A percentile compares a stretch with the other conserved stretches of the same genome.
Evolutionary conservation across 2,329 filamentous ascomycete genomes (phyloP).

Genomic region (Pyricularia sp.): DNA sequence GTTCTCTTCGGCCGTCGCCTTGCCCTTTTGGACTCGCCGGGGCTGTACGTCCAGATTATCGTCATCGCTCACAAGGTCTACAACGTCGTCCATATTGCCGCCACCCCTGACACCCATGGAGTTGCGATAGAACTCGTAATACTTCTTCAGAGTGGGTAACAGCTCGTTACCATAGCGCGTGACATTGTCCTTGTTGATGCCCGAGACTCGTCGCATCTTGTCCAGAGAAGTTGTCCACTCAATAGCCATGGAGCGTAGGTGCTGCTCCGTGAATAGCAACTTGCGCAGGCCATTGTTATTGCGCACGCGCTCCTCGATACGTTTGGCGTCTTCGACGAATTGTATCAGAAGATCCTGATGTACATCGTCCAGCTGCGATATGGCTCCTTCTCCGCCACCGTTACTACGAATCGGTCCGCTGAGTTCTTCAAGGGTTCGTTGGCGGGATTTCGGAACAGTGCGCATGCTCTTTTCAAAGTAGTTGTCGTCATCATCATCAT

Average conservation of each 20-base stretch:
- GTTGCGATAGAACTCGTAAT: conserved; percentile 35
- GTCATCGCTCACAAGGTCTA: conserved; percentile 45
- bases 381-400: conserved; percentile 34
- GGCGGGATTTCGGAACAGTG: conserved; percentile 19
- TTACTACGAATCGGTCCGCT: conserved; percentile 52
- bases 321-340: conserved; percentile 56
- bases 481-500: conserved; percentile 25
- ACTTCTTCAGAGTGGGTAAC: conserved; percentile 44
- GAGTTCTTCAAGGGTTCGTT: conserved; percentile 27
- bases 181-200: conserved; percentile 55
- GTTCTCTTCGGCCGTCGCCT: conserved; percentile 34
- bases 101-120: conserved; percentile 31
- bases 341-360: conserved; percentile 54
- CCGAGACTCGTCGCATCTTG: conserved; percentile 53
- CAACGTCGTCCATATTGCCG: conserved; percentile 32
- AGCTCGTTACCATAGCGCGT: conserved; percentile 51
- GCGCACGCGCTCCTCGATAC: conserved; percentile 50
- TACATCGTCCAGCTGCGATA: conserved; percentile 36
- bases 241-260: conserved; percentile 66
- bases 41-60: conserved; percentile 21
- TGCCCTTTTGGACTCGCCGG: conserved; percentile 1
- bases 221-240: conserved; percentile 52
- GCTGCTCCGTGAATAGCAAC: conserved; percentile 57
- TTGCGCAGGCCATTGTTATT: conserved; percentile 46
- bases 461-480: conserved; percentile 37